Percentiles rank a stretch among this genome's conserved stretches.
These are phyloP conservation scores for Teunomyces atbi DNA, from an alignment of 805 yeast species.

Conservation along the genomic window DNA sequence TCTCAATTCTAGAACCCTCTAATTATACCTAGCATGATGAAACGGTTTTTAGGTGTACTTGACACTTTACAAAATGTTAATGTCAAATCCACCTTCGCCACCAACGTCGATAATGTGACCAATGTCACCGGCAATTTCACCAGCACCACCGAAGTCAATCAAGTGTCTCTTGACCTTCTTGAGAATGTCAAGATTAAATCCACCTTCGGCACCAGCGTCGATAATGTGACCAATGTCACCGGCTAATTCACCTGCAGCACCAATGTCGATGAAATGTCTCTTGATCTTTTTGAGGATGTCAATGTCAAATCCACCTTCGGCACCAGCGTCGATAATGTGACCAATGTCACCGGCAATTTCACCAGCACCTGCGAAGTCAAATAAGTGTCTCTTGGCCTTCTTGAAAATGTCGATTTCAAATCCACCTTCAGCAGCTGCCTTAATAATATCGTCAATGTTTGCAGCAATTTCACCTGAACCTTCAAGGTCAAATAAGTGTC, in stretches of 20 bases:
- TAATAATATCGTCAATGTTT: constrained; percentile 7
- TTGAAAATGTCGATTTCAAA: constrained; percentile 1
- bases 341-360: constrained; percentile 9
- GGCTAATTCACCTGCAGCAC: constrained; percentile 1
- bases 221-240: neutral
- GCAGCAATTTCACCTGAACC: constrained; percentile 11
- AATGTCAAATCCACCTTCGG: constrained; percentile 9
- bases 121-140: constrained; percentile 8
- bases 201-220: constrained; percentile 9
- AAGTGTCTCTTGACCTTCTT: constrained; percentile 10
- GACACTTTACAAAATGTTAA: constrained; percentile 1
- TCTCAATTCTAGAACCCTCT: too few species aligned
- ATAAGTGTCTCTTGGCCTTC: constrained; percentile 10
- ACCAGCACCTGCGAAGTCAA: constrained; percentile 10
- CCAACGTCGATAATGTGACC: constrained; percentile 5
- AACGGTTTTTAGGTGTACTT: neutral
- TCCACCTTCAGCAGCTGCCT: constrained; percentile 8
- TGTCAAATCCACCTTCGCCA: constrained; percentile 5
- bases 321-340: constrained; percentile 9
- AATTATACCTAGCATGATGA: neutral
- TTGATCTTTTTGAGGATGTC: constrained; percentile 2
- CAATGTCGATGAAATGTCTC: constrained; percentile 2
- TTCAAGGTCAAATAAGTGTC: constrained; percentile 9
- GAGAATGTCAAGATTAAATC: neutral
- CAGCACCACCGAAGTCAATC: constrained; percentile 9